These are phyloP conservation scores for Pichia phayaonensis DNA, from an alignment of 805 yeast genomes.

Conservation along the genomic window DNA sequence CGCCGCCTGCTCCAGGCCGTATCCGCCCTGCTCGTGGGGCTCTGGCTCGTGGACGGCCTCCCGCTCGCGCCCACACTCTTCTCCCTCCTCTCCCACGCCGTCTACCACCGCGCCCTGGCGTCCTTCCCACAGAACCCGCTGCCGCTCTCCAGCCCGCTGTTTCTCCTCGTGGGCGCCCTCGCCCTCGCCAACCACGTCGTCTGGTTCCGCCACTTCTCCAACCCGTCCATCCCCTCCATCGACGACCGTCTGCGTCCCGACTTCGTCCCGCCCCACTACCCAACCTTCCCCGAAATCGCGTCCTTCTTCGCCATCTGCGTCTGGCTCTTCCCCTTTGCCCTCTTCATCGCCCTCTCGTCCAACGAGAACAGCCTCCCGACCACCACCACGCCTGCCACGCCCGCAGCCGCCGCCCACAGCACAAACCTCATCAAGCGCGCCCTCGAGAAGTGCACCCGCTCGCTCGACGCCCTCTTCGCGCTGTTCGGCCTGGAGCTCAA, in stretches of 20 bases:
- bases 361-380: constrained; percentile 80
- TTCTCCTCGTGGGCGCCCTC: constrained; percentile 63
- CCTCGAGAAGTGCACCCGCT: background rate
- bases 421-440: background rate
- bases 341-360: constrained; percentile 87
- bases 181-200: constrained; percentile 60
- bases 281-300: constrained; percentile 84
- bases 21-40: no score
- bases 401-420: background rate
- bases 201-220: constrained; percentile 83
- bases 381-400: constrained; percentile 15
- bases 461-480: background rate
- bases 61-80: constrained; percentile 25
- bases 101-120: no score
- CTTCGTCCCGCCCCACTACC: constrained; percentile 59
- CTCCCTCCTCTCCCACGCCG: no score
- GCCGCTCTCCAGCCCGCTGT: constrained; percentile 53
- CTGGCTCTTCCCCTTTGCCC: constrained; percentile 90
- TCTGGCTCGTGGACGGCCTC: constrained; percentile 60
- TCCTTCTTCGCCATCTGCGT: constrained; percentile 89
- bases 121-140: no score
- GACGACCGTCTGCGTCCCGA: constrained; percentile 49
- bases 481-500: background rate
- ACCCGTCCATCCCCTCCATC: constrained; percentile 65
- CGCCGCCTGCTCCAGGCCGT: constrained; percentile 13